phyloP scores from a whole-genome alignment of 208 protist species.

The Leishmania aethiopica region DNA sequence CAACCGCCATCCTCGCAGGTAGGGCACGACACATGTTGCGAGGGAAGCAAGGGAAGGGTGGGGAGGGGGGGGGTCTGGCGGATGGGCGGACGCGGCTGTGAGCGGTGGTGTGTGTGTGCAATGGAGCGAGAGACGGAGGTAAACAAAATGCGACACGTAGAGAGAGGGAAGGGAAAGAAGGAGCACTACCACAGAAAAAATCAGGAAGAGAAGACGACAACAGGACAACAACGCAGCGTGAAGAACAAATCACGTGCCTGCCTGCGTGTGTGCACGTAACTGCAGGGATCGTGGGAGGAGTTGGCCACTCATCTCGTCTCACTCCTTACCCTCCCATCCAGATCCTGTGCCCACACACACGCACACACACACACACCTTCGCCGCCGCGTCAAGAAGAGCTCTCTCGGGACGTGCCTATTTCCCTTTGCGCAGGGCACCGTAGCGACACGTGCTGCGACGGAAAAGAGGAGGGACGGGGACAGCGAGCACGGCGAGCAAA shows the following conservation, averaged over 20 bases:
- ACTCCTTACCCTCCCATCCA: neutral
- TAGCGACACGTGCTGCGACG: neutral
- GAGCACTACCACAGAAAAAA: neutral
- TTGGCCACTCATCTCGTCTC: neutral
- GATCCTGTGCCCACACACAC: neutral
- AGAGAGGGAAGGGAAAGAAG: neutral
- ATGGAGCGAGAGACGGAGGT: constrained; percentile 7
- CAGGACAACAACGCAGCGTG: neutral
- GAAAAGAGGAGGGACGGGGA: neutral
- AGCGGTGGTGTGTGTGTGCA: neutral
- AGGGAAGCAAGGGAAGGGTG: neutral
- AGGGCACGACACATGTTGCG: neutral
- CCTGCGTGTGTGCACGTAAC: neutral
- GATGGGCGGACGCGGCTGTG: neutral
- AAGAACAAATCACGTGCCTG: neutral
- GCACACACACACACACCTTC: neutral
- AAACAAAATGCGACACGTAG: constrained; percentile 1
- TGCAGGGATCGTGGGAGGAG: neutral
- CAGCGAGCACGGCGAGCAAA: neutral
- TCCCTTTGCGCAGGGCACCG: neutral
- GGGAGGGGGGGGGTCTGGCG: neutral
- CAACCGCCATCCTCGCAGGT: neutral
- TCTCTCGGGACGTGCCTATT: neutral
- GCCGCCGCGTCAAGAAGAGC: neutral
- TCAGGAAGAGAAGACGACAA: neutral